Evolutionary conservation across 176 grass and related monocot species (phyloP), one percentile per base, ranked within the genome.

Genomic region (Cymbopogon citratus): DNA sequence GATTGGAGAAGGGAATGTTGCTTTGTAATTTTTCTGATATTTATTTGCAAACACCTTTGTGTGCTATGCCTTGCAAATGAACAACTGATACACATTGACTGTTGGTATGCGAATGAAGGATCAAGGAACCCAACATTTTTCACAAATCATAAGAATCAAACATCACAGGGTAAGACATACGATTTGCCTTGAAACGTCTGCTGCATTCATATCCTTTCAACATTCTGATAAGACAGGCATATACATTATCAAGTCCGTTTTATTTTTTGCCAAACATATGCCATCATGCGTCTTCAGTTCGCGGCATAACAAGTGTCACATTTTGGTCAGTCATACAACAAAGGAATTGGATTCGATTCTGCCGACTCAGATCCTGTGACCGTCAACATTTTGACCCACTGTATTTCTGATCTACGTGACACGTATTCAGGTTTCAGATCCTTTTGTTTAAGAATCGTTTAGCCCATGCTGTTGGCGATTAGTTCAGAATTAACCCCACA

Each of bases 391-490:
- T 73, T 1, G 33, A 46, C 52, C 25, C 51, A 6, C 7, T 45
- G 51, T 70, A 25, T 57, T 35, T 9, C 68, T 36, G 12, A 52
- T n/a, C 16, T 40, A 23, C 18, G 12, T 49, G 85, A 52, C 85
- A 77, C 72, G 73, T 82, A 88, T 49, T 8, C 43, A 66, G 5
- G 40, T 63, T 77, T 48, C 81, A 13, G 48, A 69, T 48, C 18
- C 21, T 74, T 23, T 61, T 49, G 12, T 12, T 77, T 33, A 31
- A 39, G 44, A 60, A 74, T 31, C 46, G 36, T 77, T 63, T 27
- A 70, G 71, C 35, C 59, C 86, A 79, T 79, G 57, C 45, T n/a
- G 36, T 36, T 66, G 19, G 57, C 38, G 63, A 81, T 81, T 21
- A 63, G 29, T 57, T 73, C 16, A 74, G 73, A 70, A 76, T 15